Evolutionary conservation across 2,329 filamentous ascomycete species (phyloP).

Genomic region (Lecanicillium sp.): DNA sequence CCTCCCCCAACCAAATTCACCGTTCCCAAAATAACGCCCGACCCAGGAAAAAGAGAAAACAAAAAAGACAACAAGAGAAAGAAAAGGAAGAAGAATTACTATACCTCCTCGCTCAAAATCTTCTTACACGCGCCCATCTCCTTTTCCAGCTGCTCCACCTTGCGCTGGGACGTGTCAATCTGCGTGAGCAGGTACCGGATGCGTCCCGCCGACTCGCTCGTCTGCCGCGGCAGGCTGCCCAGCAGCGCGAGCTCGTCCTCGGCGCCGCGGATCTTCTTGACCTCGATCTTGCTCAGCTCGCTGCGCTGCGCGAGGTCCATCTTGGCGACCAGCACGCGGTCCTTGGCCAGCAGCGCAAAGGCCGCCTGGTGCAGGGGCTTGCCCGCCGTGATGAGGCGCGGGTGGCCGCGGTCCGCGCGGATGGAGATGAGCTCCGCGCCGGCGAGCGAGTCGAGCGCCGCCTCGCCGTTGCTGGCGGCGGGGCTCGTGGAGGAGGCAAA

Average conservation of each 20-base stretch:
- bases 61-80: too few species aligned
- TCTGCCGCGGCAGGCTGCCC: slow-evolving; percentile 64
- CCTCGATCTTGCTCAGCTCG: slow-evolving; percentile 66
- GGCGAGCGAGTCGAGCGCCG: slow-evolving; percentile 71
- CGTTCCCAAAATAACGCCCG: not conserved
- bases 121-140: slow-evolving; percentile 69
- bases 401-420: slow-evolving; percentile 65
- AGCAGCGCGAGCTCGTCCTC: slow-evolving; percentile 71
- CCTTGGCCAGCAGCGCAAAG: slow-evolving; percentile 65
- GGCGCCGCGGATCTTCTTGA: slow-evolving; percentile 66
- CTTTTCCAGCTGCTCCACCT: slow-evolving; percentile 66
- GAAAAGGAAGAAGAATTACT: slow-evolving; percentile 1
- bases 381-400: slow-evolving; percentile 69
- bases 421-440: slow-evolving; percentile 83
- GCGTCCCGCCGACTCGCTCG: slow-evolving; percentile 59
- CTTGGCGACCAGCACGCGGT: slow-evolving; percentile 65
- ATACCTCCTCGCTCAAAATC: slow-evolving; percentile 44
- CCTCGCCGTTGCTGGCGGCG: slow-evolving; percentile 57
- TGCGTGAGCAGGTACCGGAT: slow-evolving; percentile 70
- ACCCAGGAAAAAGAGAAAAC: too few species aligned
- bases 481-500: slow-evolving; percentile 55
- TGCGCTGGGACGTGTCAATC: slow-evolving; percentile 65
- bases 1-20: not conserved
- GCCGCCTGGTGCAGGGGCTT: slow-evolving; percentile 83
- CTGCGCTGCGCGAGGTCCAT: slow-evolving; percentile 66